Evolutionary conservation across 2,329 filamentous ascomycete species (phyloP).

Genomic region (Hypoxylon sp.): DNA sequence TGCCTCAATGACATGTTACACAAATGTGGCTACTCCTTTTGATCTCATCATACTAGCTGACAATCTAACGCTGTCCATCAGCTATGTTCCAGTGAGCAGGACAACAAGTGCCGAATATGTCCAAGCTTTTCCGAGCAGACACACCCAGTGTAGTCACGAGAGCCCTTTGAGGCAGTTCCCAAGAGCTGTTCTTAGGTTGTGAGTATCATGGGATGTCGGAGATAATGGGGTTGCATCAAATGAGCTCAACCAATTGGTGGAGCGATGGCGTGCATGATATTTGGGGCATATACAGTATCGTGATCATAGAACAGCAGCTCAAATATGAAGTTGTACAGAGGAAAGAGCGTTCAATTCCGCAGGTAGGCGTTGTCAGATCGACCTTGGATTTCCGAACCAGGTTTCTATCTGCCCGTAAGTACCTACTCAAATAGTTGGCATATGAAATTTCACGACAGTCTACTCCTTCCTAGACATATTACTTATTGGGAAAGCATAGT

Average conservation of each 20-base stretch:
- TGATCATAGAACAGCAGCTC: too few relatives aligned
- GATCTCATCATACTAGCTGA: background rate
- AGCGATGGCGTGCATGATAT: background rate
- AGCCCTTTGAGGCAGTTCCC: background rate
- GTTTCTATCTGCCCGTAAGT: background rate
- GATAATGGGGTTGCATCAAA: background rate
- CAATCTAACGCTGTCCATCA: background rate
- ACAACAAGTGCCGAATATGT: background rate
- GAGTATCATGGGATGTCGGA: background rate
- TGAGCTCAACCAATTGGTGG: background rate
- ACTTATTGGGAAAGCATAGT: background rate
- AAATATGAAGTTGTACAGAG: background rate
- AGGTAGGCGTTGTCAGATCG: background rate
- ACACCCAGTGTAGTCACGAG: background rate
- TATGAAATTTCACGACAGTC: background rate
- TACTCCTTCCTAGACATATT: background rate
- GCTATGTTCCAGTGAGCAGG: background rate
- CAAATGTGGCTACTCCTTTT: background rate
- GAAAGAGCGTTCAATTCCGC: background rate
- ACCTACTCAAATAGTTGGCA: too few relatives aligned
- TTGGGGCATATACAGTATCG: background rate
- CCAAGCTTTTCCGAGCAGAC: background rate
- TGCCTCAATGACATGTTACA: slow-evolving; percentile 1
- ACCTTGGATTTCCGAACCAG: background rate
- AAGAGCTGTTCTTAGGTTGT: background rate